These are phyloP conservation scores for Niebla homalea DNA, from an alignment of 495 filamentous ascomycete species.

Conservation along the genomic window DNA sequence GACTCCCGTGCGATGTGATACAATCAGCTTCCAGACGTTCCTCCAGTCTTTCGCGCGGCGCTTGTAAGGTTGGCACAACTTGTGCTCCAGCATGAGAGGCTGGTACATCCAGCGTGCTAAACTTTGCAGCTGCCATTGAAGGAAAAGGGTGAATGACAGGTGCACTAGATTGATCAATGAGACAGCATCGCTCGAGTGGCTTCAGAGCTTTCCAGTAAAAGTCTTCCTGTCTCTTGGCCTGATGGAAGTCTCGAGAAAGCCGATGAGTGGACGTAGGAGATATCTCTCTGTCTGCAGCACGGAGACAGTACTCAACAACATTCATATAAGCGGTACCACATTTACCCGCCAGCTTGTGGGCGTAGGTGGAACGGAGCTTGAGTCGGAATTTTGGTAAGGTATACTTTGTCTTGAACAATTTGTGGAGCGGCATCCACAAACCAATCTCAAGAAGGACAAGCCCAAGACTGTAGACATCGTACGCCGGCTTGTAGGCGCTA, in stretches of 20 bases:
- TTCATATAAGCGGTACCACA: constrained; percentile 69
- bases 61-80: neutral
- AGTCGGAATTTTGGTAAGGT: constrained; percentile 48
- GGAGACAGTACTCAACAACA: constrained; percentile 66
- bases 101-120: neutral
- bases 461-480: constrained; percentile 77
- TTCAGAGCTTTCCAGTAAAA: constrained; percentile 29
- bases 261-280: neutral
- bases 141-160: constrained; percentile 3
- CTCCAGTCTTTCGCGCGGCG: neutral
- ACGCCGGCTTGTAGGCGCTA: constrained; percentile 30
- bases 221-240: constrained; percentile 20
- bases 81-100: neutral
- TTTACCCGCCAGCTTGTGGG: constrained; percentile 53
- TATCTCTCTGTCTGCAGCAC: constrained; percentile 44
- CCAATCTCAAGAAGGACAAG: constrained; percentile 78
- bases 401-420: constrained; percentile 55
- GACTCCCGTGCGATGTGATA: neutral
- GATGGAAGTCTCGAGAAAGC: constrained; percentile 2
- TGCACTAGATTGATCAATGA: constrained; percentile 23
- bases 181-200: constrained; percentile 27
- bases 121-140: constrained; percentile 4
- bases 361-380: constrained; percentile 46
- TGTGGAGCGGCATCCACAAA: constrained; percentile 67
- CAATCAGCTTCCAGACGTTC: constrained; percentile 12